A percentile compares a stretch with the other conserved stretches of the same genome.
phyloP scores from a whole-genome alignment of 371 early-diverging fungal genomes.

The Rhizopus microsporus region DNA sequence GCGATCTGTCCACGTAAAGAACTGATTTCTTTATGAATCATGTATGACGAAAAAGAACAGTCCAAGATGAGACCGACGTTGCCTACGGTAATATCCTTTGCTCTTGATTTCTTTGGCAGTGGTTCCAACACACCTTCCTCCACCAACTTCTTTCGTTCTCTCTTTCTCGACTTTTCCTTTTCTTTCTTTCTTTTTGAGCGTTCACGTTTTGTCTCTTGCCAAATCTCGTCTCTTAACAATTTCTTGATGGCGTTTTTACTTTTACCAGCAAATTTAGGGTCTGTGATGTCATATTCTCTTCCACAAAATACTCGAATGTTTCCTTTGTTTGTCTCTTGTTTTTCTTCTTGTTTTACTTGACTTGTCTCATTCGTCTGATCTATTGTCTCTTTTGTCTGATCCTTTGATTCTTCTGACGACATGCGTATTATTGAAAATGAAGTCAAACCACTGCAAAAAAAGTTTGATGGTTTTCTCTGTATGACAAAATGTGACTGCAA shows the following conservation, averaged over 20 bases:
- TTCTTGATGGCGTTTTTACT: slow-evolving; percentile 48
- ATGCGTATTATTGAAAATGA: background rate
- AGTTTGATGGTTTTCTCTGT: too few species aligned
- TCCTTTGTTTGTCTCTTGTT: slow-evolving; percentile 1
- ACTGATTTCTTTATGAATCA: slow-evolving; percentile 73
- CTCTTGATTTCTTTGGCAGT: slow-evolving; percentile 31
- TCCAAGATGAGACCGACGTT: slow-evolving; percentile 64
- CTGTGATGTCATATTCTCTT: slow-evolving; percentile 43
- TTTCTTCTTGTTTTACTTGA: background rate
- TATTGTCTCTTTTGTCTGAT: background rate
- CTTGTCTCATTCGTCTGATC: background rate
- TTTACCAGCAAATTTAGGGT: slow-evolving; percentile 43
- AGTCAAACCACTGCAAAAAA: too few species aligned
- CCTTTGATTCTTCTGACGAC: background rate
- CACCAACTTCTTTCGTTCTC: slow-evolving; percentile 30
- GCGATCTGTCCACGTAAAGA: slow-evolving; percentile 68
- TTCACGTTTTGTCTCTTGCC: slow-evolving; percentile 31
- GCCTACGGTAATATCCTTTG: slow-evolving; percentile 33
- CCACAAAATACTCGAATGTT: slow-evolving; percentile 33
- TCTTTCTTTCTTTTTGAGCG: slow-evolving; percentile 35
- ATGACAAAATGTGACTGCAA: too few species aligned
- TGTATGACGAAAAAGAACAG: slow-evolving; percentile 75
- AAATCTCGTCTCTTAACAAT: slow-evolving; percentile 39
- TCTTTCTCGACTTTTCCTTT: slow-evolving; percentile 34
- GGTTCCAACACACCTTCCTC: slow-evolving; percentile 39